A percentile compares a stretch with the other conserved stretches of the same genome.
Conservation (phyloP, 345 rosid genomes). For the Linum usitatissimum region DNA sequence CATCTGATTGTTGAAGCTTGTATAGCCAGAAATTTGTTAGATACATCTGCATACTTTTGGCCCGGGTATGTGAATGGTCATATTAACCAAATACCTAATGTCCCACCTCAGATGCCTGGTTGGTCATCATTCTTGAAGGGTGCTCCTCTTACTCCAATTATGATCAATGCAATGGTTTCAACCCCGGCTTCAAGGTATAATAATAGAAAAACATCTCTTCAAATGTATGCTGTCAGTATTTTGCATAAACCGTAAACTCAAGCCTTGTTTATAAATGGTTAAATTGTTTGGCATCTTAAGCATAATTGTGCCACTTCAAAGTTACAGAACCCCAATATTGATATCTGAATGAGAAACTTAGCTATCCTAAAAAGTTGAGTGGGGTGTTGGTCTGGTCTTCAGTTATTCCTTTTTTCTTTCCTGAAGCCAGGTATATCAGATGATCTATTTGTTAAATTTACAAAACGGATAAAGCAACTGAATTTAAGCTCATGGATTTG, state of each 20-base stretch:
- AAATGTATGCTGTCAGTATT: too few species aligned
- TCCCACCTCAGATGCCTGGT: slow-evolving; percentile 6
- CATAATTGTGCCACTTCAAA: slow-evolving; percentile 5
- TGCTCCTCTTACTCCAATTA: not conserved
- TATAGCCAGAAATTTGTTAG: slow-evolving; percentile 52
- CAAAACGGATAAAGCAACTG: slow-evolving; percentile 69
- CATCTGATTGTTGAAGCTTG: slow-evolving; percentile 72
- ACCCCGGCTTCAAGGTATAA: slow-evolving; percentile 4
- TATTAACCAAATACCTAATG: slow-evolving; percentile 3
- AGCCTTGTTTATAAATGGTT: not conserved
- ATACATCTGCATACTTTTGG: slow-evolving; percentile 52
- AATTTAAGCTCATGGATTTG: slow-evolving; percentile 7
- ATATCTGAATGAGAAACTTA: slow-evolving; percentile 3
- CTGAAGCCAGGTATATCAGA: slow-evolving; percentile 61
- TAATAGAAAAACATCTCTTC: too few species aligned
- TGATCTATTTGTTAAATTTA: slow-evolving; percentile 59
- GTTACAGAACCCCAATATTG: slow-evolving; percentile 9
- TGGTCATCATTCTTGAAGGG: slow-evolving; percentile 7
- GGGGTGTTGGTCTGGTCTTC: slow-evolving; percentile 38
- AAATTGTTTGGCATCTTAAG: not conserved
- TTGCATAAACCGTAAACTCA: too few species aligned
- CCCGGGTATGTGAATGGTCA: slow-evolving; percentile 33
- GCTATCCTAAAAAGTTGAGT: slow-evolving; percentile 7
- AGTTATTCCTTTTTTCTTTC: slow-evolving; percentile 48
- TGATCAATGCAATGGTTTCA: slow-evolving; percentile 3